Base-by-base conservation (phyloP, 140 eudicot genomes). In the Senecio squalidus region DNA sequence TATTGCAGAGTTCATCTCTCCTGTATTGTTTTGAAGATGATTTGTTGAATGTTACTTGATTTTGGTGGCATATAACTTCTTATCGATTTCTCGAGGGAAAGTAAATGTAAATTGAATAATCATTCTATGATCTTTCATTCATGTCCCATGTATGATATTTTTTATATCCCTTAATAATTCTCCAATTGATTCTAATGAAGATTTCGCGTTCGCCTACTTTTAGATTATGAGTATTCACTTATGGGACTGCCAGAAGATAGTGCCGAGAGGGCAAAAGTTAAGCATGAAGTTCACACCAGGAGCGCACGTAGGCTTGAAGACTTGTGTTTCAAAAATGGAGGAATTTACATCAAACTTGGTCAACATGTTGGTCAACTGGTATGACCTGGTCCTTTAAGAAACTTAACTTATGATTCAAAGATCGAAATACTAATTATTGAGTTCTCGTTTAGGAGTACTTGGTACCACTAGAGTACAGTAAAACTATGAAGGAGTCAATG, bases 321-420 rank as follows among this genome's bases (percentile, higher is more conserved):
- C 22, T 83, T 85, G 52, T 90, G 97, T 72, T 90, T 90, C 66
- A 83, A 57, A 76, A 90, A 90, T 74, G 97, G 97, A 61, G 97
- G 97, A 30, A 83, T 90, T 67, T 86, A 90, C 68, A 90, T 90
- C 56, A 90, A 90, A 68, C 95, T 90, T 58, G 95, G 97, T 69
- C 97, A 90, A 68, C 97, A 90, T 71, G 67, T 90, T 41, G 72
- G 95, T 60, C 95, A 90, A 67, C 81, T 90, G 95, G 97, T 90
- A 82, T 54, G 78, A 24, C 17, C 49, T 14, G 15, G 4, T 9
- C 65, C 45, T 13, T 66, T 43, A 24, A 54, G 20, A 52, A 48
- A 60, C 36, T 11, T 64, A 33, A 57, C n/a, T 23, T 30, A 24
- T 49, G 60, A 27, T 36, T 64, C 46, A 33, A 67, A 40, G 59